phyloP scores from a whole-genome alignment of 2,329 filamentous ascomycete species.

The Penicillium decumbens region DNA sequence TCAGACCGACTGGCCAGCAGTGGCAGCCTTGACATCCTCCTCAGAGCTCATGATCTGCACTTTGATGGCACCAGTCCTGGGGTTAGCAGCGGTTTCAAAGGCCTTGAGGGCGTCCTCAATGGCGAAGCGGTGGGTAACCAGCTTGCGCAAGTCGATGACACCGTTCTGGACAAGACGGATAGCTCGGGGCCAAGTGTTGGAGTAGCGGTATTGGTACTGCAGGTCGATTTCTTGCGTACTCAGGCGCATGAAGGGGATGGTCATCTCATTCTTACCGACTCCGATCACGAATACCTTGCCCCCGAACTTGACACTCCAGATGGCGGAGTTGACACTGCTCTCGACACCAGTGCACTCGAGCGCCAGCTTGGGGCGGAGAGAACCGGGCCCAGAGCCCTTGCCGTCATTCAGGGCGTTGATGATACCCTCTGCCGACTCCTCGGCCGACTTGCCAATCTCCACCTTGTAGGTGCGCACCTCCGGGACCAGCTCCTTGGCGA shows the following conservation, averaged over 20 bases:
- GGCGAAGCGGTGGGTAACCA: conserved; percentile 83
- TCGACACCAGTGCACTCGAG: conserved; percentile 96
- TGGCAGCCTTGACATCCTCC: conserved; percentile 37
- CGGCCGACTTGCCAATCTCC: conserved; percentile 47
- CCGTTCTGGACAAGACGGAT: conserved; percentile 83
- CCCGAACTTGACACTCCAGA: conserved; percentile 89
- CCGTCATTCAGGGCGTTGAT: conserved; percentile 61
- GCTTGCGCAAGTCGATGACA: conserved; percentile 70
- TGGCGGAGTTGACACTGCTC: conserved; percentile 76
- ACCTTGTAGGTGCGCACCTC: conserved; percentile 67
- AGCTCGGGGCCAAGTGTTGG: conserved; percentile 91
- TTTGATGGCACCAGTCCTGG: conserved; percentile 94
- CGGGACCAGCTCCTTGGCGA: conserved; percentile 79
- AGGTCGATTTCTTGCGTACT: conserved; percentile 89
- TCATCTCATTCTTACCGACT: conserved; percentile 92
- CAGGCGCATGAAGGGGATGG: conserved; percentile 88
- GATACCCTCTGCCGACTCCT: conserved; percentile 66
- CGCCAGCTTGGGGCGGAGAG: conserved; percentile 72
- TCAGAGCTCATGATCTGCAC: conserved; percentile 68
- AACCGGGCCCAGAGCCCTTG: conserved; percentile 38
- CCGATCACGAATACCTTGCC: conserved; percentile 97
- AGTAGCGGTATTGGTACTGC: conserved; percentile 94
- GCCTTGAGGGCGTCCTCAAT: conserved; percentile 84
- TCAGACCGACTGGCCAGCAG: conserved; percentile 29
- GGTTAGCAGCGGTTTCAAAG: conserved; percentile 81